Base-by-base conservation (phyloP, 2,329 filamentous ascomycete species). In the Escovopsis sp. region DNA sequence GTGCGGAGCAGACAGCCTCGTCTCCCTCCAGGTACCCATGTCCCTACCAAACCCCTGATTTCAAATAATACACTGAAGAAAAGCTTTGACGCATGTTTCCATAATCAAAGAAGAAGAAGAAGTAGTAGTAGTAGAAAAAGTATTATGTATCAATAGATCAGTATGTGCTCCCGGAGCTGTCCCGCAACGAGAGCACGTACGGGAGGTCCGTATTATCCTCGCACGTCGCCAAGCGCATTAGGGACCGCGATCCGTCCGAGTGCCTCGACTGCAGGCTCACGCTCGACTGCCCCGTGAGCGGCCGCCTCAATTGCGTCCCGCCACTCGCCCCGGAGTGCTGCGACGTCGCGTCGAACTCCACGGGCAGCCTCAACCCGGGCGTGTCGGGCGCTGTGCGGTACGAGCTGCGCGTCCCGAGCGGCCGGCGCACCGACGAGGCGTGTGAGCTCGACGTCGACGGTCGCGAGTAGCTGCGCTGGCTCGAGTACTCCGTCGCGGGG, bases 311-410 rank as follows among this genome's bases (percentile, higher is more conserved):
- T 3, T 30, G 27, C 27, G 27, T 30, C 27, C 27, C 27, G 27
- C 27, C 64, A 45, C 57, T 66, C 42, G 55, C 57, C 37, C 51
- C 58, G 36, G 54, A 57, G 39, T 52, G 59, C 25, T 58, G 58
- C 15, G 64, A 64, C 14, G 62, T 39, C n/a, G 52, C 43, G 6
- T 50, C 34, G 10, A 36, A 36, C 15, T 36, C 60, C n/a, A 39
- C n/a, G 7, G 59, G 57, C 13, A 50, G 55, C 10, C 58, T 63
- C 44, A 67, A 71, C 36, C 61, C 63, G 7, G 70, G 64, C 24
- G 71, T 74, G n/a, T 68, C 72, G 1, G 71, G 71, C 13, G 71
- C 71, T 7, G 71, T 74, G 40, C 64, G 60, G 48, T 67, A 74
- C 16, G 64, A 57, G 35, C 57, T 60, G 60, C 66, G 63, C 7